A percentile compares a stretch with the other conserved stretches of the same genome.
phyloP scores from a whole-genome alignment of 331 rosid genomes.

The Malus hybrid region DNA sequence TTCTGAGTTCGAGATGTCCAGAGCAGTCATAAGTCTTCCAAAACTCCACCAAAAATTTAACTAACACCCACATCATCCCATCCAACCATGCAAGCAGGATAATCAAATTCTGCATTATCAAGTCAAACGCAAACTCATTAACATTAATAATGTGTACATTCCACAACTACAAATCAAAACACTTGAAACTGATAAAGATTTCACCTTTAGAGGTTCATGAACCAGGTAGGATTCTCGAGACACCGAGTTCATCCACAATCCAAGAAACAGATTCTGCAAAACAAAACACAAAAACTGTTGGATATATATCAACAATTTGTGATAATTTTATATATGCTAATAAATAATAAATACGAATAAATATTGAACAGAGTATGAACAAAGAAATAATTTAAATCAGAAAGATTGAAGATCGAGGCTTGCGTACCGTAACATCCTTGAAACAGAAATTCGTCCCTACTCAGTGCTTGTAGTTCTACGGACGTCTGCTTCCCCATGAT shows the following conservation, averaged over 20 bases:
- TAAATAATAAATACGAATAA: too few relatives aligned
- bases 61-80: background rate
- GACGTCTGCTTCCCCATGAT: too few relatives aligned
- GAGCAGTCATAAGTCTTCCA: constrained; percentile 15
- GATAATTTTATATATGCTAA: too few relatives aligned
- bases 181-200: background rate
- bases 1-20: constrained; percentile 10
- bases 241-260: background rate
- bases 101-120: constrained; percentile 2
- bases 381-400: too few relatives aligned
- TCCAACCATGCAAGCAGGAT: constrained; percentile 25
- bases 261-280: constrained; percentile 30
- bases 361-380: too few relatives aligned
- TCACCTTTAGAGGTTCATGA: constrained; percentile 7
- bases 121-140: background rate
- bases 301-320: too few relatives aligned
- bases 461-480: too few relatives aligned
- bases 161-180: background rate
- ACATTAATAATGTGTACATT: background rate
- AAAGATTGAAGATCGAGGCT: too few relatives aligned
- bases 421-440: too few relatives aligned
- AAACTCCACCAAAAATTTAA: background rate
- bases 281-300: background rate
- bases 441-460: too few relatives aligned
- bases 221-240: background rate